Base-by-base conservation (phyloP, 1,139 yeast genomes). In the Lodderomyces margitis region DNA sequence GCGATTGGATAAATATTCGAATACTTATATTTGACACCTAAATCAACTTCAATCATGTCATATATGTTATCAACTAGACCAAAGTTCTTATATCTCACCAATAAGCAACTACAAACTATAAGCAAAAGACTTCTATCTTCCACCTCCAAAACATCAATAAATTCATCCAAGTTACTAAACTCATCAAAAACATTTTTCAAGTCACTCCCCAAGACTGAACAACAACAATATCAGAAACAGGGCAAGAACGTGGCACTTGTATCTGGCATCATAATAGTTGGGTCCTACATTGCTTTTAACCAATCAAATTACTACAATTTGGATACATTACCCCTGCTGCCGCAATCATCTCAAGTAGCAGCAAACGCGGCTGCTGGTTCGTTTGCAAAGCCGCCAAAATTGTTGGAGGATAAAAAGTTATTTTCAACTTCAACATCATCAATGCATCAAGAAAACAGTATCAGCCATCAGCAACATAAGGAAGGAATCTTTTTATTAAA, bases 401-500 rank as follows among this genome's bases (percentile, higher is more conserved):
- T 48, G 16, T 28, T 45, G 17, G 63, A 59, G 6, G 66, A 61
- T 31, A 52, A 56, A 37, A 66, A 61, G 37, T 61, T 63, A 37
- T 75, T 62, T 48, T 66, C 77, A 4, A 70, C 79, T 1, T 64
- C 78, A 4, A 75, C 80, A 5, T 61, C 66, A 19, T 66, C 73
- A 3, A 64, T 72, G 57, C 60, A 62, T 42, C 72, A 62, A 35
- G 58, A 70, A 39, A 64, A 63, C 41, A 62, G 75, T 39, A 60
- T 71, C 30, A 62, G 75, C 24, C 61, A 65, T 42, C 74, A 73
- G 48, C 74, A 75, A 53, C 69, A 68, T 47, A 65, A 72, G 51
- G 66, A 70, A 51, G 72, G 77, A 10, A 57, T 70, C 17, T 59
- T 61, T 48, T 58, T 83, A 37, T 69, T 88, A 46, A 75, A 77